phyloP scores from a whole-genome alignment of 305 asterid genomes.

The Plantago lanceolata region DNA sequence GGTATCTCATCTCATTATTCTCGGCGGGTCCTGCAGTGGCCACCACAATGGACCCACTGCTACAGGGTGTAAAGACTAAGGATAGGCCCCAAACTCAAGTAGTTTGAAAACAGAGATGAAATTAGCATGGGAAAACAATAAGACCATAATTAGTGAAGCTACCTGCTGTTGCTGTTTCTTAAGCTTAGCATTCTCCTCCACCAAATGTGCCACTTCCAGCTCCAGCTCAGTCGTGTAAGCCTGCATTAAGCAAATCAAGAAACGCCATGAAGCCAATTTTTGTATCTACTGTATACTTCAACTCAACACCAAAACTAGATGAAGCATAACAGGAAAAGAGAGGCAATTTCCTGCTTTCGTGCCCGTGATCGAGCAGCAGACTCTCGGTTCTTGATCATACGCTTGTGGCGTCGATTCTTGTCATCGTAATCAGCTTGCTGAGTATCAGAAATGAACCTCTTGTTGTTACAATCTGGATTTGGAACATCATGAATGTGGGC shows the following conservation, averaged over 20 bases:
- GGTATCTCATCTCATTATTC: no score
- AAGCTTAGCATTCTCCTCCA: conserved; percentile 57
- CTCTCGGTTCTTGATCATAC: conserved; percentile 92
- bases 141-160: no score
- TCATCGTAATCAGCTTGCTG: conserved; percentile 33
- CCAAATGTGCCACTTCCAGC: conserved; percentile 45
- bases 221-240: conserved; percentile 75
- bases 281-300: not conserved
- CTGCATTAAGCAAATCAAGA: conserved; percentile 29
- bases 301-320: not conserved
- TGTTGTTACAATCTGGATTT: conserved; percentile 32
- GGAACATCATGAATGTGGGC: no score
- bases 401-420: conserved; percentile 51
- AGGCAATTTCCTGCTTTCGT: conserved; percentile 63
- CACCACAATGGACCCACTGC: no score
- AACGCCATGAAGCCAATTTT: not conserved
- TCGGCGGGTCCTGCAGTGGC: no score
- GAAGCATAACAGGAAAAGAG: not conserved
- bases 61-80: no score
- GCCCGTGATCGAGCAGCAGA: conserved; percentile 92
- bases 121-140: no score
- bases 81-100: no score
- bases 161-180: conserved; percentile 57
- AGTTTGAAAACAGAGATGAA: not conserved
- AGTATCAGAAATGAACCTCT: conserved; percentile 30